A percentile compares a stretch with the other conserved stretches of the same genome.
These are phyloP conservation scores for Corchorus olitorius DNA, from an alignment of 345 rosid genomes.

Conservation along the genomic window DNA sequence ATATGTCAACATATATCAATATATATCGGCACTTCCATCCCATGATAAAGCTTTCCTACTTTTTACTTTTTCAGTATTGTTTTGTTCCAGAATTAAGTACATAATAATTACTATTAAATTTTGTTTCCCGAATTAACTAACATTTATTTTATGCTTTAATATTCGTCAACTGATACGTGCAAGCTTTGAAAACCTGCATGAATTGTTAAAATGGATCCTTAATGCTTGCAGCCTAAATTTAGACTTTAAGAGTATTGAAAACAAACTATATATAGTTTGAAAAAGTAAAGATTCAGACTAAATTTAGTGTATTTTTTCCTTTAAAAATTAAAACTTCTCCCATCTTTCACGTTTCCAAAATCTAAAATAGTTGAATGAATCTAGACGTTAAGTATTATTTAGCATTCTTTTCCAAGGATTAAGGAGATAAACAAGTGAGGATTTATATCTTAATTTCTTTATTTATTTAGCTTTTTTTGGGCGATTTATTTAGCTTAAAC, in stretches of 20 bases:
- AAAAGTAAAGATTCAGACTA: not conserved
- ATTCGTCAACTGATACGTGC: not conserved
- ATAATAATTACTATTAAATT: not conserved
- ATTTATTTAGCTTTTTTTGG: not conserved
- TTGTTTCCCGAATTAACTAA: not conserved
- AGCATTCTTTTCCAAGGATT: not conserved
- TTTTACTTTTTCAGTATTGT: not conserved
- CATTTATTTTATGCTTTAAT: not conserved
- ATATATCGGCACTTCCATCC: not conserved
- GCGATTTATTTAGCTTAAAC: not conserved
- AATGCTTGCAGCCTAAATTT: not conserved
- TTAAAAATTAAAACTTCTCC: not conserved
- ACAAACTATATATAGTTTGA: not conserved
- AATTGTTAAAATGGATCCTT: not conserved
- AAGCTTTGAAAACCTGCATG: not conserved
- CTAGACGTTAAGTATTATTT: not conserved
- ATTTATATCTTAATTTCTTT: not conserved
- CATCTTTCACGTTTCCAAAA: not conserved
- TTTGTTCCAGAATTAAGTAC: not conserved
- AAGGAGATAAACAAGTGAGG: no score
- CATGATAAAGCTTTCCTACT: not conserved
- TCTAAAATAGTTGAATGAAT: not conserved
- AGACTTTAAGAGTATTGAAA: no score
- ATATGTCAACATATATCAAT: no score
- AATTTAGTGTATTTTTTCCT: not conserved